phyloP scores from a whole-genome alignment of 169 alveolate species.

The Neospora caninum region DNA sequence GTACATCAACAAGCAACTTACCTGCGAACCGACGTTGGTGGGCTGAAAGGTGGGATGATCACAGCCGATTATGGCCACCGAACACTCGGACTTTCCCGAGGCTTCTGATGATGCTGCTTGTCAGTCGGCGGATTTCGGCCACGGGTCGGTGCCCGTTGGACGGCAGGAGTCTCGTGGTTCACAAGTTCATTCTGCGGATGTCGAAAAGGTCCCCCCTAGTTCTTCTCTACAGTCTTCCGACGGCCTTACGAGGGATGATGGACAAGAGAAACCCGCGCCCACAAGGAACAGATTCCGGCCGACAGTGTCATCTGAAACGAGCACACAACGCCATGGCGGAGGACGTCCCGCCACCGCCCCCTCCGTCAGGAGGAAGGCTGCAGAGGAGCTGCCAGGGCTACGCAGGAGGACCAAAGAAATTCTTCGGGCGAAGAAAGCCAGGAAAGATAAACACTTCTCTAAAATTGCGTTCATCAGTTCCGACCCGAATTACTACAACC shows the following conservation, averaged over 20 bases:
- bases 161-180: background rate
- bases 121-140: background rate
- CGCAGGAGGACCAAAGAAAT: background rate
- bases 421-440: conserved; percentile 46
- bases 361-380: background rate
- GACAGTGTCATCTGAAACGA: background rate
- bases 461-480: conserved; percentile 55
- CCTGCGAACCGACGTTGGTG: background rate
- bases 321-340: background rate
- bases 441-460: conserved; percentile 48
- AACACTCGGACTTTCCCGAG: background rate
- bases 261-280: background rate
- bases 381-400: background rate
- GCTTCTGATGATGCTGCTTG: background rate
- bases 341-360: background rate
- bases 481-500: conserved; percentile 50
- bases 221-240: background rate
- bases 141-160: background rate
- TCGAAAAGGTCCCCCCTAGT: background rate
- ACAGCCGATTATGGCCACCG: background rate
- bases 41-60: background rate
- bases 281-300: background rate
- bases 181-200: background rate
- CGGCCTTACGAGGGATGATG: background rate
- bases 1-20: too few species aligned